Percentiles rank a stretch among this genome's conserved stretches.
Evolutionary conservation across 345 rosid genomes (phyloP).

Genomic region (Populus tremula): DNA sequence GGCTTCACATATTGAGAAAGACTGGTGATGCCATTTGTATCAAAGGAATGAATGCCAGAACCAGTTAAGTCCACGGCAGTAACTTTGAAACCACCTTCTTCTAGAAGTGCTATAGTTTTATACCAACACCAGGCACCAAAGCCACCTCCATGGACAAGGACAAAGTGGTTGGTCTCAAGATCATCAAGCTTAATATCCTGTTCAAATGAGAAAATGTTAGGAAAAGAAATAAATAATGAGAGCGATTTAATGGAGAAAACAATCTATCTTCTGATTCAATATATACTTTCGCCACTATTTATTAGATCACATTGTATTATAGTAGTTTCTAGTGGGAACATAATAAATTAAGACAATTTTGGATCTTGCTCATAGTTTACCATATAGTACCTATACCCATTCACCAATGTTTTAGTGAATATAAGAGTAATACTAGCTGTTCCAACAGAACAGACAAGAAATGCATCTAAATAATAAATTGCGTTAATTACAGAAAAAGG

Average conservation of each 20-base stretch:
- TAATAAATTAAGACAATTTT: background rate
- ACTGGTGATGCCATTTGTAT: constrained; percentile 61
- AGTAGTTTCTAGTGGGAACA: background rate
- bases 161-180: constrained; percentile 78
- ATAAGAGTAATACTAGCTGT: background rate
- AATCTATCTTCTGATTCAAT: background rate
- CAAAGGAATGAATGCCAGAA: constrained; percentile 77
- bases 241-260: background rate
- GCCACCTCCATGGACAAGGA: constrained; percentile 96
- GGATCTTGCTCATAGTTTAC: background rate
- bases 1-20: constrained; percentile 87
- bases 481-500: background rate
- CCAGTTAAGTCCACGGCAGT: constrained; percentile 90
- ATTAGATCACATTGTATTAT: background rate
- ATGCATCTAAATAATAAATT: background rate
- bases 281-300: background rate
- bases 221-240: constrained; percentile 3
- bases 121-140: constrained; percentile 99
- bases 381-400: background rate
- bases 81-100: constrained; percentile 83
- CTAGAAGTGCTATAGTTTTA: constrained; percentile 86
- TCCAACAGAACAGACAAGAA: background rate
- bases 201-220: constrained; percentile 8
- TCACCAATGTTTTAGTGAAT: background rate
- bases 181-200: constrained; percentile 72